Conservation (phyloP, 306 rosid species). For the Sechiopsis laciniata region DNA sequence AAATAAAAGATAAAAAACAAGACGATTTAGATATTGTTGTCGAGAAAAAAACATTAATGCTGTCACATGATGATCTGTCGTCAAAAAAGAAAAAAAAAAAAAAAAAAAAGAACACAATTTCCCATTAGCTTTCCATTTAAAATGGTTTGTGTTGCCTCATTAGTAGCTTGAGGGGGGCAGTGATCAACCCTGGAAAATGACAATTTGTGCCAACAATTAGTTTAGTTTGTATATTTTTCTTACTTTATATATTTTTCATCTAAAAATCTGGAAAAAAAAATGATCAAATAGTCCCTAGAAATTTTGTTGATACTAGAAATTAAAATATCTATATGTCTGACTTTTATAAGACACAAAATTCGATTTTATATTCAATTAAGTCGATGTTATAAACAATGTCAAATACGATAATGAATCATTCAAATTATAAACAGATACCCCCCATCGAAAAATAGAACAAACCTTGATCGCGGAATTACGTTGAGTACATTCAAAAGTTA, state of each 20-base stretch:
- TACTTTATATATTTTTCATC: background rate
- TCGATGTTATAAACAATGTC: too few species aligned
- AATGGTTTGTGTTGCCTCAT: slow-evolving; percentile 6
- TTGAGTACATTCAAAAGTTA: too few species aligned
- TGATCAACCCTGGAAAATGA: background rate
- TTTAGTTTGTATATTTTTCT: background rate
- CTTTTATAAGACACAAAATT: too few species aligned
- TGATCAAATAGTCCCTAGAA: background rate
- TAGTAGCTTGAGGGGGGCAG: slow-evolving; percentile 13
- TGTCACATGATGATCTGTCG: slow-evolving; percentile 2
- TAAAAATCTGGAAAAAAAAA: background rate
- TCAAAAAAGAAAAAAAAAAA: background rate
- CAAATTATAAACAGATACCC: too few species aligned
- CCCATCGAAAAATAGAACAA: too few species aligned
- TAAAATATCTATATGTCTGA: too few species aligned
- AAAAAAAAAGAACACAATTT: background rate
- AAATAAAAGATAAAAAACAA: background rate
- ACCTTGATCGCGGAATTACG: too few species aligned
- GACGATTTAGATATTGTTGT: background rate
- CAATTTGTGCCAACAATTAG: background rate
- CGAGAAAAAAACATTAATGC: background rate
- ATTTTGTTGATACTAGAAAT: too few species aligned
- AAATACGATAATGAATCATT: too few species aligned
- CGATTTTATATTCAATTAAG: too few species aligned
- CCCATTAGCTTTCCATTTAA: slow-evolving; percentile 12